phyloP scores from a whole-genome alignment of 768 basidiomycete genomes.

The Rhizopogon roseolus region DNA sequence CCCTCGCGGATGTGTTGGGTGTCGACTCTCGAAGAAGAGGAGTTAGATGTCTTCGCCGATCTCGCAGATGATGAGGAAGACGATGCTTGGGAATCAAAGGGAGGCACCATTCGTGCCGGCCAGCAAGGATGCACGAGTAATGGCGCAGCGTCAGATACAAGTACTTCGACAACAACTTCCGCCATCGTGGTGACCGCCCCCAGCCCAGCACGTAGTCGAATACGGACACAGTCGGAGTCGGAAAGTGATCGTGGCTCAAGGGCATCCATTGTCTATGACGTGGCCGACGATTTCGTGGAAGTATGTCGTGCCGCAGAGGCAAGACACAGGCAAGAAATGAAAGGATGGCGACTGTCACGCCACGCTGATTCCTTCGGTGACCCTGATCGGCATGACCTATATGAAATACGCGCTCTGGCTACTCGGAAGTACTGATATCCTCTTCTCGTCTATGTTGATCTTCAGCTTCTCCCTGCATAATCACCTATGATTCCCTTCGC shows the following conservation, averaged over 20 bases:
- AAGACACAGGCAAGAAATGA: constrained; percentile 80
- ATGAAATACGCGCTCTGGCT: constrained; percentile 81
- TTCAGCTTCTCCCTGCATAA: neutral
- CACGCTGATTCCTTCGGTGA: constrained; percentile 24
- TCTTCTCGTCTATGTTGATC: constrained; percentile 2
- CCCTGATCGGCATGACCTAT: constrained; percentile 61
- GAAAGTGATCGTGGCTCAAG: constrained; percentile 73
- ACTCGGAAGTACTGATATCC: constrained; percentile 69
- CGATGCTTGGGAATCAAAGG: constrained; percentile 65
- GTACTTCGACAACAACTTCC: constrained; percentile 17
- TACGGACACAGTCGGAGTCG: constrained; percentile 67
- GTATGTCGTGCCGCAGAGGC: constrained; percentile 74
- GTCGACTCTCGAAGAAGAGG: constrained; percentile 85
- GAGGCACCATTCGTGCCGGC: constrained; percentile 74
- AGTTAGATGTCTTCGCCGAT: constrained; percentile 93
- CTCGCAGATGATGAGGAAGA: constrained; percentile 90
- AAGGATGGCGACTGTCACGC: constrained; percentile 56
- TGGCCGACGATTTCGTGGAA: constrained; percentile 70
- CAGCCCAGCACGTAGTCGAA: constrained; percentile 59
- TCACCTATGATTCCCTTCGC: constrained; percentile 1
- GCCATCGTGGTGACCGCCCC: constrained; percentile 36
- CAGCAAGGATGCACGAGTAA: constrained; percentile 29
- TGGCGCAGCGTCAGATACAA: constrained; percentile 22
- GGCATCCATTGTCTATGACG: constrained; percentile 72
- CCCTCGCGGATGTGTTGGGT: constrained; percentile 95